phyloP scores from a whole-genome alignment of 345 rosid genomes.

The Salix koriyanagi region DNA sequence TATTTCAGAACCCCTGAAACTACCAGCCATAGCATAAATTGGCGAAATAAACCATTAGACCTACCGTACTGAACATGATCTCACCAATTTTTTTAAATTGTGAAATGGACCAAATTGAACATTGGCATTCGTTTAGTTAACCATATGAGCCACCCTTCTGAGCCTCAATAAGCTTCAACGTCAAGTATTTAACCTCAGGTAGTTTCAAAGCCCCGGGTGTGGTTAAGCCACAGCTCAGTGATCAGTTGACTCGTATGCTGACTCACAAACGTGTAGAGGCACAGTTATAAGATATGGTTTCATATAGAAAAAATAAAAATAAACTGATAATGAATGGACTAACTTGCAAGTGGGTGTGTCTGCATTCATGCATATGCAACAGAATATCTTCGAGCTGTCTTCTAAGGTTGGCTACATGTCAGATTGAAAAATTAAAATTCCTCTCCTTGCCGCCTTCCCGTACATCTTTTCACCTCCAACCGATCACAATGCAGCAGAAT shows the following conservation, averaged over 20 bases:
- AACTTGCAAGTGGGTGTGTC: background rate
- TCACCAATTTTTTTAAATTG: background rate
- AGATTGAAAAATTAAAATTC: constrained; percentile 80
- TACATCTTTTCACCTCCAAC: constrained; percentile 97
- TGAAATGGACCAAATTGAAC: background rate
- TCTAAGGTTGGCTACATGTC: constrained; percentile 89
- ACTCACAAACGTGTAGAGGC: background rate
- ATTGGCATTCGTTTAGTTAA: background rate
- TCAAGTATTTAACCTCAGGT: background rate
- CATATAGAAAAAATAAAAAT: background rate
- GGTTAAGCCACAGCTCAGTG: background rate
- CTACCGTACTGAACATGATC: too few species aligned
- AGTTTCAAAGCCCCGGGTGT: background rate
- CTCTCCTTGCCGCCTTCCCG: constrained; percentile 83
- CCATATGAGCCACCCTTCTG: background rate
- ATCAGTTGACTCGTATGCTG: background rate
- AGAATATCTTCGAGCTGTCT: constrained; percentile 48
- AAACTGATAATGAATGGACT: background rate
- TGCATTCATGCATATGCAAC: background rate
- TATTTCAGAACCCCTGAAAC: background rate
- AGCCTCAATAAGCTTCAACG: background rate
- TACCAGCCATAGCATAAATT: background rate
- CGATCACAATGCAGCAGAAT: constrained; percentile 26
- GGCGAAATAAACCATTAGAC: background rate
- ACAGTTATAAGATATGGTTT: background rate